Evolutionary conservation across 768 basidiomycete species (phyloP).

Genomic region (Phlebiopsis gigantea): DNA sequence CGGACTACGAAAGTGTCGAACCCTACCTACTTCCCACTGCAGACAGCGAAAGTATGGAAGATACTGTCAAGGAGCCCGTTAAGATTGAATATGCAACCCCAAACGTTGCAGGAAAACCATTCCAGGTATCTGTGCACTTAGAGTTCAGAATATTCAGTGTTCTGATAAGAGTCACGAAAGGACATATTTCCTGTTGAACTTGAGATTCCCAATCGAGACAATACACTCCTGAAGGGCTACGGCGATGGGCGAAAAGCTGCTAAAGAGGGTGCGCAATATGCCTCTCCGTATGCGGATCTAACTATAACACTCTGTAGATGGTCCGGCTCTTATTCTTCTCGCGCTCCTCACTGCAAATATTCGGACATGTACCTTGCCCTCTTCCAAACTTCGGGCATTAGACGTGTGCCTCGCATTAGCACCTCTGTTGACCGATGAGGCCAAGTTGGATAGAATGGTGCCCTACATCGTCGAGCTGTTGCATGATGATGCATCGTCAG

Average conservation of each 20-base stretch:
- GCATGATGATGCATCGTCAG: constrained; percentile 78
- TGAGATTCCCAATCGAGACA: constrained; percentile 61
- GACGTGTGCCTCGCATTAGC: constrained; percentile 83
- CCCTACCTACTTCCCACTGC: constrained; percentile 49
- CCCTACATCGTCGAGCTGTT: constrained; percentile 89
- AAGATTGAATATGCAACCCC: constrained; percentile 49
- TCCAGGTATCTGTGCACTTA: constrained; percentile 44
- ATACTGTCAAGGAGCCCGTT: constrained; percentile 42
- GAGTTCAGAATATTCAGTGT: background rate
- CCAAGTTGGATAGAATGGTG: constrained; percentile 88
- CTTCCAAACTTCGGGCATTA: constrained; percentile 79
- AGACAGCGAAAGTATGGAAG: constrained; percentile 26
- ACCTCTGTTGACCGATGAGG: constrained; percentile 85
- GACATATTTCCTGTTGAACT: constrained; percentile 77
- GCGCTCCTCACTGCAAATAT: constrained; percentile 86
- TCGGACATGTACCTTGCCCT: constrained; percentile 80
- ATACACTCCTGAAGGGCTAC: constrained; percentile 35
- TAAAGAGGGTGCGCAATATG: constrained; percentile 48
- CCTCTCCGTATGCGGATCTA: background rate
- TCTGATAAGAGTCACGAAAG: constrained; percentile 27
- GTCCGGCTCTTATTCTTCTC: constrained; percentile 83
- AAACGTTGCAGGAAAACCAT: constrained; percentile 42
- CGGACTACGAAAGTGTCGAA: constrained; percentile 80
- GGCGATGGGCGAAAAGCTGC: constrained; percentile 41
- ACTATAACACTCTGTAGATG: constrained; percentile 44